These are phyloP conservation scores for Verticillium nubilum DNA, from an alignment of 2,329 filamentous ascomycete genomes.

Conservation along the genomic window DNA sequence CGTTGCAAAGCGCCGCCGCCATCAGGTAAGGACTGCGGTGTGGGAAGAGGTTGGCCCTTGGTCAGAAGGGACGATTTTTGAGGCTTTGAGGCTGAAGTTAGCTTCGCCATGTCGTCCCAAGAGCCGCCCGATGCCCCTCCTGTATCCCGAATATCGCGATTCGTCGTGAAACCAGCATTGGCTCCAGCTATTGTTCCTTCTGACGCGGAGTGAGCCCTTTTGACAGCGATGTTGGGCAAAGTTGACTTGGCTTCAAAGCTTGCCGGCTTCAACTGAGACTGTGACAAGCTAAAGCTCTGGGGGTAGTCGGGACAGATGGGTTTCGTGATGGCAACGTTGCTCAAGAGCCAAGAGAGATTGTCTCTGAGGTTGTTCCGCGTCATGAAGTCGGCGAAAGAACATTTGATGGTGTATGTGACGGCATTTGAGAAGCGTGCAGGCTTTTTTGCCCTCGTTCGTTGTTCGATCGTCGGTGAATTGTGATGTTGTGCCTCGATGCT, in stretches of 20 bases:
- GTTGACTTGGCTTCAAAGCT: conserved; percentile 6
- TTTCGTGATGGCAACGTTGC: conserved; percentile 36
- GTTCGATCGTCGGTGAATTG: conserved; percentile 3
- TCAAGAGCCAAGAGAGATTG: conserved; percentile 53
- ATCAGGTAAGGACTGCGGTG: conserved; percentile 28
- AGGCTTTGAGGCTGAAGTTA: conserved; percentile 35
- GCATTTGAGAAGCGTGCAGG: conserved; percentile 6
- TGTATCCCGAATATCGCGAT: conserved; percentile 2
- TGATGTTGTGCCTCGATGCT: neutral
- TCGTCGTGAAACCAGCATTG: conserved; percentile 2
- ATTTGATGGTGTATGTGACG: conserved; percentile 1
- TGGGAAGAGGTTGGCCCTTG: conserved; percentile 35
- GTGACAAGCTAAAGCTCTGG: conserved; percentile 16
- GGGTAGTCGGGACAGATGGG: conserved; percentile 31
- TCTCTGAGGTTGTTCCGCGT: conserved; percentile 56
- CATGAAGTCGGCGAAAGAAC: conserved; percentile 41
- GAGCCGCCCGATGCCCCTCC: conserved; percentile 4
- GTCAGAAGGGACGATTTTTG: conserved; percentile 40
- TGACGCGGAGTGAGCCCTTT: neutral
- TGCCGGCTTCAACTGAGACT: neutral
- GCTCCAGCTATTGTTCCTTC: neutral
- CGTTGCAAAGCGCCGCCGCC: conserved; percentile 18
- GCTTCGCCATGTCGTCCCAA: conserved; percentile 35
- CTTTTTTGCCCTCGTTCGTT: conserved; percentile 1
- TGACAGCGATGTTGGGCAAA: conserved; percentile 13